Evolutionary conservation across 2,329 filamentous ascomycete genomes (phyloP).

Genomic region (Colletotrichum endophyticum): DNA sequence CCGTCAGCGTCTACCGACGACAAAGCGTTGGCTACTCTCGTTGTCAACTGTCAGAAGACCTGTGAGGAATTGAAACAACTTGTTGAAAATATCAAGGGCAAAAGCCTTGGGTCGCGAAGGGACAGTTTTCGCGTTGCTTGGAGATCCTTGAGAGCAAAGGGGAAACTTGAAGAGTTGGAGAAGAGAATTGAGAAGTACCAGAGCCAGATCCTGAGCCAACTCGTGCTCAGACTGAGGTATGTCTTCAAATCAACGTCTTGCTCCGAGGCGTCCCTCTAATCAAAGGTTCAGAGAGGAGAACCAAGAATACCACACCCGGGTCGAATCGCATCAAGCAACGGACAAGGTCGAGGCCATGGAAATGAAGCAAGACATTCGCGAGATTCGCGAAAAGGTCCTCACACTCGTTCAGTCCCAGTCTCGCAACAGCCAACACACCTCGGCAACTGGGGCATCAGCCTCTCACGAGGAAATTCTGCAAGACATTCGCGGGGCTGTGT

Average conservation of each 20-base stretch:
- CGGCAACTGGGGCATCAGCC: not conserved
- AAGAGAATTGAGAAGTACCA: not conserved
- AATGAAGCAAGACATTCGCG: not conserved
- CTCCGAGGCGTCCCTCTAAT: not conserved
- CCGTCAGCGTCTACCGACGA: not conserved
- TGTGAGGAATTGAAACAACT: not conserved
- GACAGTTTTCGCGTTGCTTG: not conserved
- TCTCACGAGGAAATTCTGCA: not conserved
- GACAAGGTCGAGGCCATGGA: not conserved
- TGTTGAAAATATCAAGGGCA: not conserved
- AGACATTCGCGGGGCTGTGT: not conserved
- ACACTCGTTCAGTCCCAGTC: not conserved
- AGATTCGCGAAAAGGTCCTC: not conserved
- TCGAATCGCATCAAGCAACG: not conserved
- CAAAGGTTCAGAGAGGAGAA: not conserved
- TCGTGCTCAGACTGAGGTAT: not conserved
- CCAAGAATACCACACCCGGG: not conserved
- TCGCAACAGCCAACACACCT: not conserved
- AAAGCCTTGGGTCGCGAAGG: not conserved
- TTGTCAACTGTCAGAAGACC: not conserved
- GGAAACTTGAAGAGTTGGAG: not conserved
- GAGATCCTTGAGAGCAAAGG: not conserved
- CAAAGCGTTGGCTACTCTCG: not conserved
- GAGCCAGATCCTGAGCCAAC: not conserved
- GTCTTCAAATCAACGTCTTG: not conserved